Conservation (phyloP, 1,139 yeast genomes). For the Saccharomyces pastorianus region DNA sequence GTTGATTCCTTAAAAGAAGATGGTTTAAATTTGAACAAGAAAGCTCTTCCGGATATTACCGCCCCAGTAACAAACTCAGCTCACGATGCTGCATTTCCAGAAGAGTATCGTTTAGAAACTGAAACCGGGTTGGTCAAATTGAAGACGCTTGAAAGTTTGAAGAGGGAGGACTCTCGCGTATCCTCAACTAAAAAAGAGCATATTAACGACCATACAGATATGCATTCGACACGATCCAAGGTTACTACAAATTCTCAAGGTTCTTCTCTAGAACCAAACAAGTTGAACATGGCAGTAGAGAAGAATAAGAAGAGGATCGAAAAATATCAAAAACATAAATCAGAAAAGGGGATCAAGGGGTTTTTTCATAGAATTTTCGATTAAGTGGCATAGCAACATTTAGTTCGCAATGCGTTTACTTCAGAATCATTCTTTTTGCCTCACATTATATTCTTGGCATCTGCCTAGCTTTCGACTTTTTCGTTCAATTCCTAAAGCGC, state of each 20-base stretch:
- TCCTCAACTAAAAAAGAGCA: background rate
- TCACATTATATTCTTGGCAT: background rate
- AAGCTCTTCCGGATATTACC: slow-evolving; percentile 22
- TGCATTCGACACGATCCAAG: slow-evolving; percentile 2
- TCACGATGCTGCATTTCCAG: slow-evolving; percentile 47
- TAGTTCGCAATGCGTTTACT: background rate
- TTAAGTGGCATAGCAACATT: background rate
- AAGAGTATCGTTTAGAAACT: slow-evolving; percentile 72
- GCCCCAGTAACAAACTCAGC: slow-evolving; percentile 17
- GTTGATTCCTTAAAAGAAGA: slow-evolving; percentile 20
- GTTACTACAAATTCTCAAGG: background rate
- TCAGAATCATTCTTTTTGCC: background rate
- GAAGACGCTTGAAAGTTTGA: slow-evolving; percentile 18
- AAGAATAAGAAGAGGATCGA: slow-evolving; percentile 27
- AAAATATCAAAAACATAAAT: slow-evolving; percentile 18
- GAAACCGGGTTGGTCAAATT: slow-evolving; percentile 57
- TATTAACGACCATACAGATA: background rate
- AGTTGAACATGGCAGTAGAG: slow-evolving; percentile 28
- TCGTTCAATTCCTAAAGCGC: background rate
- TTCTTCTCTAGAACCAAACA: slow-evolving; percentile 8
- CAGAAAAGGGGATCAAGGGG: slow-evolving; percentile 22
- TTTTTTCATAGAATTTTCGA: slow-evolving; percentile 22
- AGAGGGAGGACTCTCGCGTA: slow-evolving; percentile 5
- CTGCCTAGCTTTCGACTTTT: background rate
- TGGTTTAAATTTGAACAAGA: slow-evolving; percentile 16